Evolutionary conservation across 1,139 yeast species (phyloP), one percentile per base, ranked within the genome.

Genomic region (Kodamaea plutei): DNA sequence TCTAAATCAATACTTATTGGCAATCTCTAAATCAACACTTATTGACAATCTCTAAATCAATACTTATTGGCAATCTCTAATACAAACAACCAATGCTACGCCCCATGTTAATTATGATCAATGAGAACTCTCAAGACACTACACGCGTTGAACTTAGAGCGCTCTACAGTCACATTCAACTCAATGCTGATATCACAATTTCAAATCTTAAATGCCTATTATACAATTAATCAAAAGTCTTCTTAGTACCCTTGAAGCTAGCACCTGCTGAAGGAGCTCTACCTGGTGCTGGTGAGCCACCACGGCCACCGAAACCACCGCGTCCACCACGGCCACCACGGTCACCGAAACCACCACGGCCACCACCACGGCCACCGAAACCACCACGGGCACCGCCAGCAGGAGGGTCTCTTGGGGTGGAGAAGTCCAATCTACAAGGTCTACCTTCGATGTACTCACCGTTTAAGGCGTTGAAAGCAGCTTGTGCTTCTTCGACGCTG

Each of bases 371-470:
- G 38, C 48, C 48, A 35, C 64, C 61, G 39, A 58, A 55, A 13
- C 29, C 29, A 7, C 48, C 48, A 31, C 53, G 48, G 41, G 57
- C 46, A 24, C 39, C 39, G 17, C 36, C 34, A 25, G 37, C 34
- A 14, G 30, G 22, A 21, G 50, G 48, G 43, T 79, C 87, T 66
- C 84, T 84, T 60, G 98, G 97, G 40, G 95, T 77, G 31, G 96
- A 84, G 75, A 60, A 91, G 67, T 91, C 98, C 48, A 91, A 74
- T 74, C 98, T 85, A 51, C 93, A 84, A 41, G 96, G 78, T 71
- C 98, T 84, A 48, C 95, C 95, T 48, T 79, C 89, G 50, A 91
- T 73, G 68, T 79, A 76, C 61, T 80, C 82, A 57, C 97, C 97
- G 59, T 85, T 84, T 63, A 89, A 66, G 37, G 84, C 89, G 45